Percentiles rank a stretch among this genome's conserved stretches.
Conservation (phyloP, 2,329 filamentous ascomycete genomes). For the Aspergillus tamarii region DNA sequence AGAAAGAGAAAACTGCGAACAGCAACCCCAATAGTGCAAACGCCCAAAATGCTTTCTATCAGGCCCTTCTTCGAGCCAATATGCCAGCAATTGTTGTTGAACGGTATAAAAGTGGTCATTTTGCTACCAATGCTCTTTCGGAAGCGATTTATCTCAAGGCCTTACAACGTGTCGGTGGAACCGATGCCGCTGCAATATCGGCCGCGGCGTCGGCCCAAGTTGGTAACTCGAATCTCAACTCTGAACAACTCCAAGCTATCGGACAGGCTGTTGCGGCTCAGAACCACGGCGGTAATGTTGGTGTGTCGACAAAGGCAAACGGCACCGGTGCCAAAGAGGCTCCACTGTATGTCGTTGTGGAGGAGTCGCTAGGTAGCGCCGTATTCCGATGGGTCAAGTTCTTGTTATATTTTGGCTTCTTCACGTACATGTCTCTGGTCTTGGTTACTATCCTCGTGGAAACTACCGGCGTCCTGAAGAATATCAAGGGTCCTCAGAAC, state of each 20-base stretch:
- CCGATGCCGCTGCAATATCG: slow-evolving; percentile 30
- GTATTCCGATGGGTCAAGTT: slow-evolving; percentile 95
- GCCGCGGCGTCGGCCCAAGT: slow-evolving; percentile 14
- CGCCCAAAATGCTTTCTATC: slow-evolving; percentile 92
- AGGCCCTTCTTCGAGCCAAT: slow-evolving; percentile 84
- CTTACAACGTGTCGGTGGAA: slow-evolving; percentile 62
- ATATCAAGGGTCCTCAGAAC: slow-evolving; percentile 70
- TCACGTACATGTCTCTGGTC: slow-evolving; percentile 78
- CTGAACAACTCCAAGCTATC: slow-evolving; percentile 73
- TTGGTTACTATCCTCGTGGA: slow-evolving; percentile 83
- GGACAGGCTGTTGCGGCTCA: slow-evolving; percentile 80
- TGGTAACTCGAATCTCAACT: slow-evolving; percentile 48
- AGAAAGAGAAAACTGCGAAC: slow-evolving; percentile 89
- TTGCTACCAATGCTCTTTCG: slow-evolving; percentile 77
- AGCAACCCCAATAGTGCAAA: slow-evolving; percentile 85
- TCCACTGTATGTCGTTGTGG: slow-evolving; percentile 93
- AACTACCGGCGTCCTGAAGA: slow-evolving; percentile 75
- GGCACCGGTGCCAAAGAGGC: slow-evolving; percentile 75
- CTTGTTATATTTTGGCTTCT: slow-evolving; percentile 73
- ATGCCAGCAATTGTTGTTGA: slow-evolving; percentile 93
- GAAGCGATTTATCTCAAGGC: slow-evolving; percentile 80
- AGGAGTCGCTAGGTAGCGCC: slow-evolving; percentile 77
- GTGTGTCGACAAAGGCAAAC: slow-evolving; percentile 48
- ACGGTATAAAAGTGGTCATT: slow-evolving; percentile 82
- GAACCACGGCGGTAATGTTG: slow-evolving; percentile 67